Base-by-base conservation (phyloP, 2,329 filamentous ascomycete genomes). In the Pseudogymnoascus sp. region DNA sequence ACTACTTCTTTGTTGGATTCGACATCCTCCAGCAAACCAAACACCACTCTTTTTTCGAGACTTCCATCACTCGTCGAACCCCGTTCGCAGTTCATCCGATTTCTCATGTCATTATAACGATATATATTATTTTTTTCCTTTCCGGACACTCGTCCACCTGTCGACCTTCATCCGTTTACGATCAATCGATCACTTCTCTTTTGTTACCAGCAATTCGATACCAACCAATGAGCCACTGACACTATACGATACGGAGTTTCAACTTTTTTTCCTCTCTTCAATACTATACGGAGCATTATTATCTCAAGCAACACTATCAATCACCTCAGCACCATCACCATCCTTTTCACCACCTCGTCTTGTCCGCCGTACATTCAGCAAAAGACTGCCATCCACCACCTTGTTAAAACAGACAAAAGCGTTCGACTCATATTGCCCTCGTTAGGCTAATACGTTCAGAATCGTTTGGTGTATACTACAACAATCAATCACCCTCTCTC, bases 131-230 rank as follows among this genome's bases (percentile, higher is more conserved):
- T 61, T 65, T 62, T 71, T 70, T 72, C 66, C 66, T 70, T 71
- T 64, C 63, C 65, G 70, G 69, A 69, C 68, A 26, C 64, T 68
- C 61, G 58, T 60, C 64, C 68, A 68, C 67, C 65, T 62, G 54
- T 31, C 44, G 54, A 59, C 41, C 64, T 66, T 67, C 64, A 63
- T 60, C 66, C 67, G 62, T 66, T 71, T 68, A 73, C 71, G 71
- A 73, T 65, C 69, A 60, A 68, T 84, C 64, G 79, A 78, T 58
- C 70, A 74, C 4, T 76, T 78, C 57, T 83, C 81, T 2, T 76
- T 85, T 60, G 70, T 77, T 85, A 84, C 75, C 68, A 75, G 66
- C 78, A 79, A 68, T 74, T 84, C 70, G 64, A 71, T 71, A 71
- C 70, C 69, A 68, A 64, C 72, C 70, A 70, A 75, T 74, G 73